Conservation (phyloP, 129 eudicot species). For the Saussurea involucrata region DNA sequence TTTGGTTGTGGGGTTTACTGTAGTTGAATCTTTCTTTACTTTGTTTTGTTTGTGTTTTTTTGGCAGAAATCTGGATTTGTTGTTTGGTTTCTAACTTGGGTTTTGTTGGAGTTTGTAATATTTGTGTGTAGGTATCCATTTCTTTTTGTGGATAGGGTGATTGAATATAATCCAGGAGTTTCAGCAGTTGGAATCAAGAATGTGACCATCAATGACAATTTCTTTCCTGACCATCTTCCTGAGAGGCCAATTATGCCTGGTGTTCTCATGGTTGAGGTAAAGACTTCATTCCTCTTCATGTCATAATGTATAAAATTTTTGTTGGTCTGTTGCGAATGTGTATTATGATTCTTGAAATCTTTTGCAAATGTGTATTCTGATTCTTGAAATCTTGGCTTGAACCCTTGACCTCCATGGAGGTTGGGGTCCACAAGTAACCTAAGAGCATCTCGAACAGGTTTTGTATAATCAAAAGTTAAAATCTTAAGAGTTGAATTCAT, state of each 20-base stretch:
- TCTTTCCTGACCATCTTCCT: slow-evolving; percentile 76
- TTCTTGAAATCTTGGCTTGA: background rate
- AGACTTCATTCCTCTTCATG: background rate
- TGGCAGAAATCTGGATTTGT: background rate
- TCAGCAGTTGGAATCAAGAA: slow-evolving; percentile 95
- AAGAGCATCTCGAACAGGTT: too few relatives aligned
- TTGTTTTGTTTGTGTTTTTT: too few relatives aligned
- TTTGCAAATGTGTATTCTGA: slow-evolving; percentile 1
- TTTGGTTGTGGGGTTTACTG: background rate
- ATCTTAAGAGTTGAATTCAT: too few relatives aligned
- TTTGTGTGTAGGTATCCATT: slow-evolving; percentile 69
- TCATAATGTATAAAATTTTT: background rate
- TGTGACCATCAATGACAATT: slow-evolving; percentile 93
- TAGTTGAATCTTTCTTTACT: background rate
- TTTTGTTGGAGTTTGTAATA: slow-evolving; percentile 52
- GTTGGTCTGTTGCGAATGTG: slow-evolving; percentile 1
- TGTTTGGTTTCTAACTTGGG: slow-evolving; percentile 11
- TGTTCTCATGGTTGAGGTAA: slow-evolving; percentile 84
- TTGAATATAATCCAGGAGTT: slow-evolving; percentile 86
- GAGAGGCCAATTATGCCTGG: slow-evolving; percentile 94
- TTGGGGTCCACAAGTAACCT: background rate
- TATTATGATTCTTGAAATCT: background rate
- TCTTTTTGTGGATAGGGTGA: slow-evolving; percentile 93
- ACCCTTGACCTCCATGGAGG: background rate
- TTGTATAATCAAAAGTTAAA: too few relatives aligned